Evolutionary conservation across 108 stramenopile species (phyloP), one percentile per base, ranked within the genome.

Genomic region (Cyclostephanos invisitatus): DNA sequence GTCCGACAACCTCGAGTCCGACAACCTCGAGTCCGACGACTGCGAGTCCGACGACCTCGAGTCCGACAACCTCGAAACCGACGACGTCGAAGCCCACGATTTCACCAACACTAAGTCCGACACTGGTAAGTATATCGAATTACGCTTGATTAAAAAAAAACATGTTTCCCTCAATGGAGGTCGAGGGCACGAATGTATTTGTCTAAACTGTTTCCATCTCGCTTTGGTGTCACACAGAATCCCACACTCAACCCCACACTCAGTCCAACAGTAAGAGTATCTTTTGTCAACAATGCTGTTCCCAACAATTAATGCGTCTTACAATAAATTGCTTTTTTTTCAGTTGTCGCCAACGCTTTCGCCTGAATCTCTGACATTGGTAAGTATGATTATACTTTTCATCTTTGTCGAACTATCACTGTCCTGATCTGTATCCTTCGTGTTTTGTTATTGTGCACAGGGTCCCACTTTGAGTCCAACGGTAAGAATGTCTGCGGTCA

Each of bases 171-270:
- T 40, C 11, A 3, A 3, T 40, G 10, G 32, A 32, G 32, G 32
- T 40, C 7, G 40, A 0, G 0, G 8, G 40, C 11, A 40, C 40
- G 40, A 40, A 8, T 40, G 40, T 8, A 40, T 40, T 40, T 8
- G 40, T 40, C 40, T 40, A 1, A 40, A 8, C 7, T 40, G 40
- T 11, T 40, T 40, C 11, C 11, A 8, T 40, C 40, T 40, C 9
- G 3, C 32, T 32, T 32, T 32, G 3, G 32, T 40, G 40, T 40
- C 8, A 51, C 51, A 51, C 51, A 22, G 20, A 51, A 20, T 56
- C 55, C 55, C 3, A 56, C 55, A 7, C 55, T 56, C 3, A 51
- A 20, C 28, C 55, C 55, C 3, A 56, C 55, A 7, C 55, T 56
- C 3, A 25, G 24, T 56, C 55, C 55, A 9, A 8, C 55, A 0